A percentile compares a stretch with the other conserved stretches of the same genome.
phyloP scores from a whole-genome alignment of 768 basidiomycete genomes.

The Termitomyces eurrhizus region DNA sequence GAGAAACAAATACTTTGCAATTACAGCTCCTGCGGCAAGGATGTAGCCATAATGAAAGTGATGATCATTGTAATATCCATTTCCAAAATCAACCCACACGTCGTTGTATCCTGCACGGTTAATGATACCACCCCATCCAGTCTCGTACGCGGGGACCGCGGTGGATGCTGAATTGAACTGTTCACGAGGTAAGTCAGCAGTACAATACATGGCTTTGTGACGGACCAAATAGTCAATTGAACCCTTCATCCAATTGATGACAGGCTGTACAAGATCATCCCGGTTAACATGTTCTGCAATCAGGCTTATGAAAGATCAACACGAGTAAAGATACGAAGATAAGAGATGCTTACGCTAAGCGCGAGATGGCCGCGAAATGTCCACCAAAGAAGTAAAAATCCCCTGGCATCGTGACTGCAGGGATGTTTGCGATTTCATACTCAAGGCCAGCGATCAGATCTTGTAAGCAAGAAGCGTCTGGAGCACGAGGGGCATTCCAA shows the following conservation, averaged over 20 bases:
- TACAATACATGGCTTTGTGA: neutral
- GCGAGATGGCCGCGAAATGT: constrained; percentile 21
- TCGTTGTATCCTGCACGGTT: constrained; percentile 26
- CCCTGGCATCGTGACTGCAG: constrained; percentile 37
- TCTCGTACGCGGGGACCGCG: constrained; percentile 28
- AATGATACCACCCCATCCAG: constrained; percentile 32
- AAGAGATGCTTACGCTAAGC: constrained; percentile 25
- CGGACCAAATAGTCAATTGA: constrained; percentile 25
- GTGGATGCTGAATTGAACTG: constrained; percentile 18
- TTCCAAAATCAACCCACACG: constrained; percentile 29
- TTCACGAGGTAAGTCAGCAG: neutral
- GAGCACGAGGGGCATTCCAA: constrained; percentile 28
- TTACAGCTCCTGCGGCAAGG: constrained; percentile 26
- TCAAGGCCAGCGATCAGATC: constrained; percentile 31
- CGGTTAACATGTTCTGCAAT: constrained; percentile 31
- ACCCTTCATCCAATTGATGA: constrained; percentile 21
- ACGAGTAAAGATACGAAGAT: neutral
- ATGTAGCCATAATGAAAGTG: constrained; percentile 34
- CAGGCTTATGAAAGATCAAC: constrained; percentile 15
- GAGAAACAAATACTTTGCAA: constrained; percentile 23
- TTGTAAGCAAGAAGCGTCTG: constrained; percentile 26
- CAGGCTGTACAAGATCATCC: constrained; percentile 24
- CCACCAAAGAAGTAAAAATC: constrained; percentile 33
- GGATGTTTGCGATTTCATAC: constrained; percentile 47
- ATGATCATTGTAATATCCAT: constrained; percentile 33